Evolutionary conservation across 2,329 filamentous ascomycete species (phyloP), one percentile per base, ranked within the genome.

Genomic region (Fusarium graminum): DNA sequence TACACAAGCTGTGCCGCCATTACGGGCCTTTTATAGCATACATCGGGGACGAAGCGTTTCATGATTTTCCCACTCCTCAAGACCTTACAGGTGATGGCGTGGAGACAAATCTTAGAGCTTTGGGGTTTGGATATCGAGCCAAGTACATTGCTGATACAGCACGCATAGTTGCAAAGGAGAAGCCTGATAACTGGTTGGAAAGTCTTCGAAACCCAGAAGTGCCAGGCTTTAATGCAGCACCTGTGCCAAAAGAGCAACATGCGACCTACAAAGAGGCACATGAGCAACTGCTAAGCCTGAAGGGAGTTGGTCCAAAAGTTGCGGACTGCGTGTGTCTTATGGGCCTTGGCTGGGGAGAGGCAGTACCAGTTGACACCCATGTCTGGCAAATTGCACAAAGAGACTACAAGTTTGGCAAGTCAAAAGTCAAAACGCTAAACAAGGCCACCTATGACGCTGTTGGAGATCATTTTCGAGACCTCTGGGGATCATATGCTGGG

Each of bases 331-430:
- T 98, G 9, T 97, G 92, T 74, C 81, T 99, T 19, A 97, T 99
- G 91, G 96, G 96, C 0, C 80, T 99, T 14, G 94, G 94, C 28
- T 99, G 96, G 94, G 91, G 91, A 30, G 94, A 98, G 78, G 90
- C 94, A 4, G 94, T 99, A 2, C 95, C 95, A 0, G 92, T 99
- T 30, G 95, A 99, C 77, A 99, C 96, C 2, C 96, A 99, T 79
- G 93, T 99, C 13, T 98, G 94, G 94, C 94, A 98, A 81, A 98
- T 99, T 74, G 96, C 95, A 1, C 92, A 96, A 76, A 86, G 95
- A 52, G 95, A 99, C 77, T 99, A 99, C 80, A 93, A 90, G 59
- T 97, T 99, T 72, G 92, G 92, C 8, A 94, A 92, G 74, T 88
- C 87, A 10, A 95, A 94, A 74, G 91, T 79, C 63, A 94, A 93